Percentiles rank a stretch among this genome's conserved stretches.
These are phyloP conservation scores for Colletotrichum nymphaeae DNA, from an alignment of 2,329 filamentous ascomycete genomes.

Conservation along the genomic window DNA sequence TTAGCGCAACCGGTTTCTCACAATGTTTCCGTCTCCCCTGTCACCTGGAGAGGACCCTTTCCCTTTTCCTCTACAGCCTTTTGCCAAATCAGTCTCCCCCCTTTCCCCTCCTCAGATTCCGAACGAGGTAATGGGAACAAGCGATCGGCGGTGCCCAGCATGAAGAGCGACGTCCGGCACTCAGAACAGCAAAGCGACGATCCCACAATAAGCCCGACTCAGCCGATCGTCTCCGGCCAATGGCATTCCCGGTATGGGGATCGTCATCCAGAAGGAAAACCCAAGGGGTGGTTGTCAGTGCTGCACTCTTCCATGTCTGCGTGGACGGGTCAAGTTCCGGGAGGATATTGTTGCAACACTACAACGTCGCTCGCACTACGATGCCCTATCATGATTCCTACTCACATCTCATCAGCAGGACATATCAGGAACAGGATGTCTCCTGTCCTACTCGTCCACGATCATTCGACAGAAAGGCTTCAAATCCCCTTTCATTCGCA, in stretches of 20 bases:
- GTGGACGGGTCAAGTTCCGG: conserved; percentile 2
- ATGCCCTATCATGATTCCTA: conserved; percentile 7
- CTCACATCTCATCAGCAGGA: conserved; percentile 10
- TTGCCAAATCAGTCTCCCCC: neutral
- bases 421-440: conserved; percentile 22
- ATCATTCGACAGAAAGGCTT: neutral
- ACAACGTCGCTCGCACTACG: neutral
- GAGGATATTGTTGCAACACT: neutral
- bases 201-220: conserved; percentile 34
- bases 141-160: conserved; percentile 30
- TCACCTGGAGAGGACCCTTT: neutral
- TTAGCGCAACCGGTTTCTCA: neutral
- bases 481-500: neutral
- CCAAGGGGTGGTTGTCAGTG: conserved; percentile 3
- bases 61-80: neutral
- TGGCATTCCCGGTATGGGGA: conserved; percentile 7
- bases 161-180: conserved; percentile 19
- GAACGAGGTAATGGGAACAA: conserved; percentile 12
- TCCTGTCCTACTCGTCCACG: neutral
- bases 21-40: neutral
- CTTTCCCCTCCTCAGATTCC: neutral
- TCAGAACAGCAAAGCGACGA: conserved; percentile 19
- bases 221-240: conserved; percentile 24
- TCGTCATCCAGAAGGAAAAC: conserved; percentile 19
- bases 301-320: neutral